Evolutionary conservation across 2,329 filamentous ascomycete species (phyloP).

Genomic region (Westerdykella ornata): DNA sequence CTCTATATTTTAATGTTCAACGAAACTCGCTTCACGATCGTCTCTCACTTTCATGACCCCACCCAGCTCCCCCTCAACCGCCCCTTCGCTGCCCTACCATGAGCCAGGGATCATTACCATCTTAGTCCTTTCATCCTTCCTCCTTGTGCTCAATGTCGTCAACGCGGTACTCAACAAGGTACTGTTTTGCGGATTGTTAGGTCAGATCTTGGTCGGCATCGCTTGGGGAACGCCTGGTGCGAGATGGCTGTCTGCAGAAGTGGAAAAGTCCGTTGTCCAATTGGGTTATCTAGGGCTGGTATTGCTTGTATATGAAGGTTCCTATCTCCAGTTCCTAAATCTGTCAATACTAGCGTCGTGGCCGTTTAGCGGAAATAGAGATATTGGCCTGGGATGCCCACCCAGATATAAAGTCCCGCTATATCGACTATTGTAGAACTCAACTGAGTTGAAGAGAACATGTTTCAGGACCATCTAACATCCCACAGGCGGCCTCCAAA

Average conservation of each 20-base stretch:
- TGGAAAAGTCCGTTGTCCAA: constrained; percentile 54
- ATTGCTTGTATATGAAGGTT: constrained; percentile 64
- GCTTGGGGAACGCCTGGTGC: constrained; percentile 62
- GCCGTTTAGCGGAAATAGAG: no score
- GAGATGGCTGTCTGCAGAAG: constrained; percentile 49
- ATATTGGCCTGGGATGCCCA: no score
- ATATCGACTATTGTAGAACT: no score
- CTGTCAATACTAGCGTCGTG: no score
- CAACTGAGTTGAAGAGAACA: no score
- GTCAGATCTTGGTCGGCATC: constrained; percentile 64
- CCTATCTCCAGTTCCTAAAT: neutral
- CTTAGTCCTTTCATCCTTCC: constrained; percentile 55
- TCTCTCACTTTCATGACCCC: no score
- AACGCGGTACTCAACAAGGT: constrained; percentile 53
- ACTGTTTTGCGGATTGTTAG: constrained; percentile 64
- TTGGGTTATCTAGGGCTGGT: constrained; percentile 69
- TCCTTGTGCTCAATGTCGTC: constrained; percentile 55
- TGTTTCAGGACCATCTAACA: constrained; percentile 5
- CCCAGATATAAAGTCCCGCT: no score
- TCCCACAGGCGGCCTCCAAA: constrained; percentile 52
- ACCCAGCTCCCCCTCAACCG: constrained; percentile 1
- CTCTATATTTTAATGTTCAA: no score
- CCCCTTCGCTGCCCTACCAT: constrained; percentile 49
- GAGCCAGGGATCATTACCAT: constrained; percentile 57
- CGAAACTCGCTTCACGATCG: no score